phyloP scores from a whole-genome alignment of 176 grass and related monocot species.

The Melocanna baccifera region DNA sequence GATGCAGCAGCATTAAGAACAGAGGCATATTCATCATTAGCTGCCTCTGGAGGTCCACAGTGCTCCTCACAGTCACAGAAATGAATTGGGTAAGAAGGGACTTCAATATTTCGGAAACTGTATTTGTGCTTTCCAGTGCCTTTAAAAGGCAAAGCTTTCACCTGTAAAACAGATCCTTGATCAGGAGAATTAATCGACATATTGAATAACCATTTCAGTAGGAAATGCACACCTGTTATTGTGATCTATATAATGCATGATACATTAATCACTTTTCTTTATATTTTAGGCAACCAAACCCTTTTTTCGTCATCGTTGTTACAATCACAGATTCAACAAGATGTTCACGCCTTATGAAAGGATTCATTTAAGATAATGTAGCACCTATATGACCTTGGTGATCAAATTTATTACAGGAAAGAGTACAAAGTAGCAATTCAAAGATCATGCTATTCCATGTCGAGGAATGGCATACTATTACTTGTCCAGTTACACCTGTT shows the following conservation, averaged over 20 bases:
- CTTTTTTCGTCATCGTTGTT: not conserved
- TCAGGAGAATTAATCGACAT: constrained; percentile 10
- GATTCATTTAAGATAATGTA: not conserved
- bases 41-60: constrained; percentile 60
- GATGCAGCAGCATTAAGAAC: constrained; percentile 60
- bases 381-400: not conserved
- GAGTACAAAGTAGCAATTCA: not conserved
- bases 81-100: constrained; percentile 83
- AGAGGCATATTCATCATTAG: constrained; percentile 58
- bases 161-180: constrained; percentile 31
- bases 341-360: not conserved
- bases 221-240: not conserved
- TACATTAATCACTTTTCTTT: not conserved
- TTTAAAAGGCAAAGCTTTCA: constrained; percentile 78
- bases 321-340: not conserved
- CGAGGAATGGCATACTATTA: not conserved
- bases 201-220: not conserved
- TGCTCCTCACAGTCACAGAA: constrained; percentile 99
- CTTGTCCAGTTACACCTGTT: not conserved
- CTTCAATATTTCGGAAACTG: constrained; percentile 81
- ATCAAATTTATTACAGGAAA: not conserved
- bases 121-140: constrained; percentile 97
- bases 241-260: not conserved
- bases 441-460: not conserved
- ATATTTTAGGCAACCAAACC: not conserved